Percentiles rank a stretch among this genome's conserved stretches.
phyloP scores from a whole-genome alignment of 2,329 filamentous ascomycete genomes.

The Verticillium klebahnii region DNA sequence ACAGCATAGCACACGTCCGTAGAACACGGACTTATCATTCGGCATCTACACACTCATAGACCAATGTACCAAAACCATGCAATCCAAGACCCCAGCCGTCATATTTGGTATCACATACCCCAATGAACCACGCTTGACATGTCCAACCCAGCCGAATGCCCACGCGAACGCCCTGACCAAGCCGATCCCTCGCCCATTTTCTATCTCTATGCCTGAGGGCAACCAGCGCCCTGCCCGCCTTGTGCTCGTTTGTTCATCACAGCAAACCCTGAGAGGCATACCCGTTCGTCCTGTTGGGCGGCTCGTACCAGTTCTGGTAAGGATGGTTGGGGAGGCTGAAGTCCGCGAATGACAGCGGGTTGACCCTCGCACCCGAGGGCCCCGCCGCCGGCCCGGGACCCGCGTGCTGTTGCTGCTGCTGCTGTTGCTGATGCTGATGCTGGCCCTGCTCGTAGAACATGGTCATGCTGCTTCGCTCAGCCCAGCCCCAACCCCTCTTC shows the following conservation, averaged over 20 bases:
- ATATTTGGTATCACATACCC: not conserved
- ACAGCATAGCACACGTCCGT: not conserved
- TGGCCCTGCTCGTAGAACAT: conserved; percentile 19
- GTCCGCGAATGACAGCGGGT: conserved; percentile 70
- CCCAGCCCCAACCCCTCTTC: conserved; percentile 75
- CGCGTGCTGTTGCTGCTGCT: conserved; percentile 9
- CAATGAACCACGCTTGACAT: not conserved
- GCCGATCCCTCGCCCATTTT: not conserved
- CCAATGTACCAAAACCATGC: not conserved
- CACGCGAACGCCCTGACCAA: not conserved
- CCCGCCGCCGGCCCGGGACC: not conserved
- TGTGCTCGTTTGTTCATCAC: not conserved
- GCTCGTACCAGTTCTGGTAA: conserved; percentile 76
- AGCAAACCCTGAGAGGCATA: conserved; percentile 8
- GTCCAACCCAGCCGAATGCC: not conserved
- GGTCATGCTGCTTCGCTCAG: conserved; percentile 15
- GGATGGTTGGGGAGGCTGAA: conserved; percentile 76
- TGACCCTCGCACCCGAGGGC: conserved; percentile 42
- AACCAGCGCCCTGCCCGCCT: not conserved
- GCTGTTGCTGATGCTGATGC: conserved; percentile 13
- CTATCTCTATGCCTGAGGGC: not conserved
- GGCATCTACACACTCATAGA: not conserved
- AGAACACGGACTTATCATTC: not conserved
- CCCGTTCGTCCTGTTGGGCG: conserved; percentile 48
- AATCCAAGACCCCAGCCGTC: not conserved